phyloP scores from a whole-genome alignment of 2,329 filamentous ascomycete species.

The Paecilomyces variotii region DNA sequence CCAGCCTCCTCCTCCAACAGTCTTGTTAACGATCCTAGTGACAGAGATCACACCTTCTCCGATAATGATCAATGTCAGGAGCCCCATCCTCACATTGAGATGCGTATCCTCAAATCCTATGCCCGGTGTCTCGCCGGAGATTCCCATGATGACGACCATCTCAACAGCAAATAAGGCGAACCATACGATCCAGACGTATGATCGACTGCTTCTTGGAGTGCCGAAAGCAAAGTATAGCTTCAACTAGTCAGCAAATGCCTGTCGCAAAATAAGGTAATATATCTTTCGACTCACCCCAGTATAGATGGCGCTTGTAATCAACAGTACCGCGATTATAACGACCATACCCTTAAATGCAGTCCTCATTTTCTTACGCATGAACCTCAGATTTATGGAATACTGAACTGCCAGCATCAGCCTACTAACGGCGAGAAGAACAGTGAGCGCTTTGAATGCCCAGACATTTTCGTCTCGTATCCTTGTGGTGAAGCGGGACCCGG shows the following conservation, averaged over 20 bases:
- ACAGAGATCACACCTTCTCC: conserved; percentile 59
- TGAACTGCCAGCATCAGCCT: conserved; percentile 48
- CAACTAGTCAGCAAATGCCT: background rate
- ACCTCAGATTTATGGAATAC: conserved; percentile 37
- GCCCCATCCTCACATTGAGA: conserved; percentile 54
- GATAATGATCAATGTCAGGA: conserved; percentile 59
- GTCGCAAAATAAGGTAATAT: background rate
- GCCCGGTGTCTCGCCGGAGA: conserved; percentile 49
- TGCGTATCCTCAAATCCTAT: conserved; percentile 57
- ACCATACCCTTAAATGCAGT: conserved; percentile 18
- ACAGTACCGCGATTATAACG: conserved; percentile 21
- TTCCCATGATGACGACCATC: conserved; percentile 42
- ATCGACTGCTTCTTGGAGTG: conserved; percentile 10
- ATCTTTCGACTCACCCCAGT: conserved; percentile 14
- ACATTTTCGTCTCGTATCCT: conserved; percentile 31
- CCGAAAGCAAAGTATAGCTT: conserved; percentile 30
- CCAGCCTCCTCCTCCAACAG: conserved; percentile 32
- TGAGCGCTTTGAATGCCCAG: conserved; percentile 38
- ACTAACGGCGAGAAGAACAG: conserved; percentile 42
- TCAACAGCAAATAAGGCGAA: conserved; percentile 50
- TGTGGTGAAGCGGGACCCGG: conserved; percentile 42
- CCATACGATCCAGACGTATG: conserved; percentile 43
- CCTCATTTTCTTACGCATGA: conserved; percentile 20
- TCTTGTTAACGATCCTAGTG: conserved; percentile 47
- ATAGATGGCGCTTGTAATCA: conserved; percentile 19